Conservation (phyloP, 306 rosid genomes). For the Senna siamea region DNA sequence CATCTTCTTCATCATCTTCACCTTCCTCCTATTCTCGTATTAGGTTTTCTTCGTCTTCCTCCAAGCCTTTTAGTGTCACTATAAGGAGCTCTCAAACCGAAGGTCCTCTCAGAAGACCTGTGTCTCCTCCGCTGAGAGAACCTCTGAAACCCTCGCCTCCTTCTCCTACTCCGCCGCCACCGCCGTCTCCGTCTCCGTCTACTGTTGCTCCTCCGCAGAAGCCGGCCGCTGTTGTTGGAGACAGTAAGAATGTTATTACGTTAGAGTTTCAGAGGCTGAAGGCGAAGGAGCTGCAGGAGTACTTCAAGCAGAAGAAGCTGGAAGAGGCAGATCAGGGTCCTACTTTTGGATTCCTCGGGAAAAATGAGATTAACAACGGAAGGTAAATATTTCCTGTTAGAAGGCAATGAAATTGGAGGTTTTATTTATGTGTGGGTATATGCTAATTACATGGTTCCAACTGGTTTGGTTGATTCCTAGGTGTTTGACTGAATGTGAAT, state of each 20-base stretch:
- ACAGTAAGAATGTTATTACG: constrained; percentile 59
- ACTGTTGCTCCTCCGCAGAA: constrained; percentile 34
- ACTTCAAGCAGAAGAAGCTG: constrained; percentile 88
- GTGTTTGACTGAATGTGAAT: constrained; percentile 6
- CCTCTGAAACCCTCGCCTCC: constrained; percentile 61
- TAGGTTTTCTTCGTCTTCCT: constrained; percentile 42
- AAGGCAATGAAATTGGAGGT: neutral
- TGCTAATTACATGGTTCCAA: constrained; percentile 6
- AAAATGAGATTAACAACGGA: constrained; percentile 84
- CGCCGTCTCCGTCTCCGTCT: constrained; percentile 31
- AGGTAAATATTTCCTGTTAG: constrained; percentile 51
- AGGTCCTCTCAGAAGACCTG: constrained; percentile 90
- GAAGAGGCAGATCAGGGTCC: constrained; percentile 83
- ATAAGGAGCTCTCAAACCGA: constrained; percentile 80
- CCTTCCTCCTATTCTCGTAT: constrained; percentile 41
- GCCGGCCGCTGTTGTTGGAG: constrained; percentile 39
- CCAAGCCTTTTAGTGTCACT: constrained; percentile 44
- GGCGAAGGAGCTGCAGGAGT: constrained; percentile 94
- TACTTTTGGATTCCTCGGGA: constrained; percentile 74
- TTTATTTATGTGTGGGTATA: constrained; percentile 21
- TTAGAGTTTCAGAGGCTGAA: constrained; percentile 85
- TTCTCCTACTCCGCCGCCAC: constrained; percentile 44
- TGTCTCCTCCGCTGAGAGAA: constrained; percentile 65
- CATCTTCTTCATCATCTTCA: constrained; percentile 50
- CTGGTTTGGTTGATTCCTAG: neutral